Percentiles rank a stretch among this genome's conserved stretches.
Conservation (phyloP, 2,329 filamentous ascomycete species). For the Graphiopsis chlorocephala region DNA sequence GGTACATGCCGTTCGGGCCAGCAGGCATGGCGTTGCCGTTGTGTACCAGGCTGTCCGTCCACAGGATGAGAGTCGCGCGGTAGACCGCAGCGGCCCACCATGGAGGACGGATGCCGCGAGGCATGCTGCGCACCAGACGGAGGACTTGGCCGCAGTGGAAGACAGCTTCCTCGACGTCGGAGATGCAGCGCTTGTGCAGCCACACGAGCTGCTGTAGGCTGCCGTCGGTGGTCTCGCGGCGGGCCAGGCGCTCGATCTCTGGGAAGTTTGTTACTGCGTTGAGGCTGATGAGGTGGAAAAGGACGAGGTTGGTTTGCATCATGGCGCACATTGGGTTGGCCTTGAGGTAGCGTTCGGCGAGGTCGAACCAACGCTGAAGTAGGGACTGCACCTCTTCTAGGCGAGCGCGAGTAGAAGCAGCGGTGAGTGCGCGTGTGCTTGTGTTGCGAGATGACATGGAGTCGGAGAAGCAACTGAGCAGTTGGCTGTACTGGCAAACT, state of each 20-base stretch:
- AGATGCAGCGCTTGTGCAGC: slow-evolving; percentile 61
- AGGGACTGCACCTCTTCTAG: slow-evolving; percentile 64
- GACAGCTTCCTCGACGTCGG: slow-evolving; percentile 60
- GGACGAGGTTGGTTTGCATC: slow-evolving; percentile 63
- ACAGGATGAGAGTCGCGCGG: slow-evolving; percentile 62
- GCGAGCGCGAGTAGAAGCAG: slow-evolving; percentile 57
- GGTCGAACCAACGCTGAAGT: slow-evolving; percentile 64
- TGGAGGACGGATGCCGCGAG: slow-evolving; percentile 57
- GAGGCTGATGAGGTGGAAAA: slow-evolving; percentile 69
- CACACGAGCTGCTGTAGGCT: slow-evolving; percentile 56
- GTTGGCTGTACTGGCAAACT: slow-evolving; percentile 62
- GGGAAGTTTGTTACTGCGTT: slow-evolving; percentile 67
- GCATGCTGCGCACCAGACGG: slow-evolving; percentile 60
- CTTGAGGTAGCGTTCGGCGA: slow-evolving; percentile 58
- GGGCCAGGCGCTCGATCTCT: slow-evolving; percentile 64
- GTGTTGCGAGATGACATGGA: slow-evolving; percentile 46
- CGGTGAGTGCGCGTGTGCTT: slow-evolving; percentile 52
- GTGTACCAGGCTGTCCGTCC: slow-evolving; percentile 59
- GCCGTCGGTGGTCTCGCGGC: slow-evolving; percentile 58
- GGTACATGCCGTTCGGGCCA: slow-evolving; percentile 37
- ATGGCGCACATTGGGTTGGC: slow-evolving; percentile 57
- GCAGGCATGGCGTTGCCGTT: slow-evolving; percentile 43
- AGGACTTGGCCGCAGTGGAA: slow-evolving; percentile 68
- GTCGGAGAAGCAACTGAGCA: slow-evolving; percentile 64
- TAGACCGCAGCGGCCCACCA: slow-evolving; percentile 73